These are phyloP conservation scores for Gaertneriomyces sp. DNA, from an alignment of 192 early-diverging fungal species.

Conservation along the genomic window DNA sequence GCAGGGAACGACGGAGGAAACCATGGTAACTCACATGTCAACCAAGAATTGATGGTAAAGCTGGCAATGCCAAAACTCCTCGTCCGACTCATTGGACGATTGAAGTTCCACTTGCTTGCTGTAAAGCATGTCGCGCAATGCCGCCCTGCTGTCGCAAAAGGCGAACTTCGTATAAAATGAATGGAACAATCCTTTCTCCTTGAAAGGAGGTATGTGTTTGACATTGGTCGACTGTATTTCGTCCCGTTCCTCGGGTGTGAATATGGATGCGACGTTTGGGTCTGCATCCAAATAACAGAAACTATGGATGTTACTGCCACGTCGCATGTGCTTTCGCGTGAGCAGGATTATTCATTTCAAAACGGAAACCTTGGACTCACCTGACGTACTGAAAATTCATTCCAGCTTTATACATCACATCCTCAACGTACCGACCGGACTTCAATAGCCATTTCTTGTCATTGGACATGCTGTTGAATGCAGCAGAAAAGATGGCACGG, in stretches of 20 bases:
- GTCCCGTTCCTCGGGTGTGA: conserved; percentile 4
- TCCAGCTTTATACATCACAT: conserved; percentile 4
- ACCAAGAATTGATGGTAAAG: conserved; percentile 3
- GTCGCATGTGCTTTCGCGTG: too few relatives aligned
- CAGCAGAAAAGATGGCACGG: neutral
- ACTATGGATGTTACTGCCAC: conserved; percentile 5
- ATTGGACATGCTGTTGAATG: neutral
- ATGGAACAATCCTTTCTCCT: neutral
- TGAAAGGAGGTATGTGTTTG: conserved; percentile 3
- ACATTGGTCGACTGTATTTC: neutral
- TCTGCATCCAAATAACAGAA: conserved; percentile 10
- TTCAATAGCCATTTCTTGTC: conserved; percentile 1
- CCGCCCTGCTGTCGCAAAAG: neutral
- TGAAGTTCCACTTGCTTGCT: conserved; percentile 5
- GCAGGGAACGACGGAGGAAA: too few relatives aligned
- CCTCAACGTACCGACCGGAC: conserved; percentile 12
- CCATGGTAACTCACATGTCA: conserved; percentile 1
- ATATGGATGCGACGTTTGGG: conserved; percentile 2
- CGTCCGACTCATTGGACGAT: neutral
- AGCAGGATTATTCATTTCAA: too few relatives aligned
- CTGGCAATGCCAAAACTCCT: conserved; percentile 17
- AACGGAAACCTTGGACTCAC: too few relatives aligned
- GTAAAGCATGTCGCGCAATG: neutral
- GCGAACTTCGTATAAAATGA: neutral
- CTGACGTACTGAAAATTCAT: conserved; percentile 3